These are phyloP conservation scores for Hericium coralloides DNA, from an alignment of 768 basidiomycete species.

Conservation along the genomic window DNA sequence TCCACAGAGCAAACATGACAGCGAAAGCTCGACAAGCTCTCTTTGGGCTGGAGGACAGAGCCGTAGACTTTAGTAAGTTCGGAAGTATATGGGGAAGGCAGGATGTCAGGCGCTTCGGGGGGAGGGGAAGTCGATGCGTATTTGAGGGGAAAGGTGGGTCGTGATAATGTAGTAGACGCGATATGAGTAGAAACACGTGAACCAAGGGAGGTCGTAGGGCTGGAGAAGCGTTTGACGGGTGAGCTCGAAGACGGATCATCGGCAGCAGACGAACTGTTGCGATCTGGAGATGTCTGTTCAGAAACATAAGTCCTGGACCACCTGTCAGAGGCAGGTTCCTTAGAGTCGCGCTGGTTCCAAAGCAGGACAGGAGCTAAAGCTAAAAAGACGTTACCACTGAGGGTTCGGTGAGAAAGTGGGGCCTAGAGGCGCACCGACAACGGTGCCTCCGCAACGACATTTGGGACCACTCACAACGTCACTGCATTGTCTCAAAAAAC, in stretches of 20 bases:
- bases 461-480: conserved; percentile 66
- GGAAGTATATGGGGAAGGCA: conserved; percentile 48
- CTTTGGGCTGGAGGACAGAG: conserved; percentile 72
- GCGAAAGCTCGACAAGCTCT: conserved; percentile 57
- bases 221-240: conserved; percentile 41
- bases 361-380: conserved; percentile 68
- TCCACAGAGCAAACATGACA: conserved; percentile 55
- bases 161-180: conserved; percentile 38
- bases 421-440: conserved; percentile 53
- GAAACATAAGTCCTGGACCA: conserved; percentile 79
- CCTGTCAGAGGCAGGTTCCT: conserved; percentile 43
- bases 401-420: neutral
- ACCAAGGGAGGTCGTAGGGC: conserved; percentile 35
- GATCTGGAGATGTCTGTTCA: conserved; percentile 38
- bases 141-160: conserved; percentile 53
- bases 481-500: conserved; percentile 80
- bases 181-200: conserved; percentile 52
- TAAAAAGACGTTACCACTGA: neutral
- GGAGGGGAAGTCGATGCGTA: conserved; percentile 22
- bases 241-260: no score
- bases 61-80: conserved; percentile 78
- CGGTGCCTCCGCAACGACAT: conserved; percentile 72
- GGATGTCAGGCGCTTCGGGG: conserved; percentile 39
- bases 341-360: conserved; percentile 44
- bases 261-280: no score